Evolutionary conservation across 345 rosid species (phyloP), one percentile per base, ranked within the genome.

Genomic region (Salix udensis): DNA sequence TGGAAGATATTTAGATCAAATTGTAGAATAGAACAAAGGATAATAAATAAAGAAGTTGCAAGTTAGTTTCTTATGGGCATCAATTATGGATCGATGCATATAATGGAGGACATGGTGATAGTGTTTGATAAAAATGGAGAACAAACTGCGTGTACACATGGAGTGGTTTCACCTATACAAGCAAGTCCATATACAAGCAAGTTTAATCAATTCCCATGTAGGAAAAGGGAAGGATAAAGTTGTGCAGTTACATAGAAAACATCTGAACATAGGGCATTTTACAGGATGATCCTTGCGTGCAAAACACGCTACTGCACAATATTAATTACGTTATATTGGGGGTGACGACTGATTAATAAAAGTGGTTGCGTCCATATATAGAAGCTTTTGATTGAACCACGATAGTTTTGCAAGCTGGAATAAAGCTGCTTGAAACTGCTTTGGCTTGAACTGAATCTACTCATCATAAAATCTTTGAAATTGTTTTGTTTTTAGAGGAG

Each of bases 31-130:
- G 53, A 64, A 75, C 76, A 76, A 68, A 40, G 67, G 65, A 70
- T 37, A 66, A 68, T 65, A 62, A 78, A 70, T 34, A 82, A 81
- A 80, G 82, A 85, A 82, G 91, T 81, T 84, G 82, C 77, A 78
- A 69, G 79, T 86, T 83, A 69, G 79, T 87, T 83, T 60, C 91
- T 88, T 88, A 34, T 52, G 84, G 87, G 89, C 73, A 82, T 77
- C 71, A 83, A 77, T 85, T 68, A 79, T 53, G 18, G 40, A n/a
- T n/a, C n/a, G n/a, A 28, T 48, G 42, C 40, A 62, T 30, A 37
- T 72, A 48, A 69, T 15, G 66, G 53, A 12, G n/a, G 73, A 65
- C 13, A 72, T 50, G 64, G 73, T 65, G 68, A 73, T 66, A 42
- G 70, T 74, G 78, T 37, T 73, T 70, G 70, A 64, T 7, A 71